Base-by-base conservation (phyloP, 2,329 filamentous ascomycete genomes). In the Penicillium freii region DNA sequence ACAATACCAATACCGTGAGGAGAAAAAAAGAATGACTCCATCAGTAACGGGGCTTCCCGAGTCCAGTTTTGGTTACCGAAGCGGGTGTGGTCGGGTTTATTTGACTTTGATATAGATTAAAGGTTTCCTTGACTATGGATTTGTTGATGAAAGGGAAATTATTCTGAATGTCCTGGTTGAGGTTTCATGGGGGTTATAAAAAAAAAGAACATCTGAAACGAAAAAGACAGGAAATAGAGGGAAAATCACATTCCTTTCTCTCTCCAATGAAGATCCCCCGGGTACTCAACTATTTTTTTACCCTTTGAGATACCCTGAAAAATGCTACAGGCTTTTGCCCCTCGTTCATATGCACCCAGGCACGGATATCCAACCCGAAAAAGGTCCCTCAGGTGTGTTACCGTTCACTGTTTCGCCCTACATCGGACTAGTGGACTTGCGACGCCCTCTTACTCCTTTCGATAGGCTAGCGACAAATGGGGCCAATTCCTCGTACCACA, bases 11-110 rank as follows among this genome's bases (percentile, higher is more conserved):
- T 55, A 55, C 53, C 53, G 53, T 55, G 53, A 55, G 53, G 46
- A 55, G 46, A 55, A 34, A 27, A 17, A 27, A 10, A 25, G 1
- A 43, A 4, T 25, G 34, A 29, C 42, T 40, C 51, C 33, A 46
- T 43, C 29, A 46, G 51, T 42, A 57, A 63, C 62, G 58, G 60
- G 62, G 56, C 59, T 62, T 62, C 58, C 63, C 63, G 60, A 64
- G 57, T 58, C 54, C 54, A 61, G 57, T 54, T 51, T 40, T 53
- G 46, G 40, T 52, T 46, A 54, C 53, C 40, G 39, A 46, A 54
- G 61, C 62, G 63, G 63, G 62, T 65, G 62, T 48, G 51, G 53
- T 61, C 63, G 63, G 62, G n/a, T 44, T 23, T 34, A n/a, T 36
- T 43, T n/a, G 29, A 33, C 27, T 42, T 58, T 11, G n/a, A 44